Evolutionary conservation across 129 eudicot species (phyloP), one percentile per base, ranked within the genome.

Genomic region (Lactuca saligna): DNA sequence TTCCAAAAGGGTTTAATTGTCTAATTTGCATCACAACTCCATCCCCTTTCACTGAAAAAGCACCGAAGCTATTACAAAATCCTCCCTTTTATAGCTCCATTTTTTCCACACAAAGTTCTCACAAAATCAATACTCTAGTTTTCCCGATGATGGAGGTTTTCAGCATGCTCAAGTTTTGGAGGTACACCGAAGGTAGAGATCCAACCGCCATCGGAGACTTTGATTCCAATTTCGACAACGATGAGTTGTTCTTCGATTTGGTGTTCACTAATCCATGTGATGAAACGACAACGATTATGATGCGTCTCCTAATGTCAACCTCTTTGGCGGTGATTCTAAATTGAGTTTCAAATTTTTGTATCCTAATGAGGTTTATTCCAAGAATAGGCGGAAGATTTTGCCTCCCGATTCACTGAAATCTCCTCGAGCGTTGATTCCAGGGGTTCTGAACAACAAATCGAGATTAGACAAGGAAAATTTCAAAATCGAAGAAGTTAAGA

Each of bases 171-270:
- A 84, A 86, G 61, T 82, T 91, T 84, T 82, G 97, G 97, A 77
- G 86, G 44, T 63, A 62, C 14, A 65, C 80, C 37, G 78, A 73
- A 15, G 70, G 58, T 17, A 72, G 63, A 55, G 67, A 68, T 16
- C 54, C 63, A 20, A 20, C 20, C 20, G 1, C 0, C 20, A 20
- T 20, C 20, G 20, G 20, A 8, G 79, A 46, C 78, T 15, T 15
- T 3, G 71, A 79, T 54, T 68, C 79, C 15, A 25, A 67, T 1
- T 13, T 61, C 57, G 88, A 84, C 68, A 87, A 75, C 8, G 96
- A 86, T 12, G 96, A 88, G 8, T 92, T 88, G 48, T 85, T 88
- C 73, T 88, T 88, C 79, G 98, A 92, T 68, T 70, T 92, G 65
- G 95, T 74, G 7, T 55, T 92, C 14, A 66, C 82, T 0, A 67